phyloP scores from a whole-genome alignment of 129 eudicot genomes.

The Flaveria sonorensis region DNA sequence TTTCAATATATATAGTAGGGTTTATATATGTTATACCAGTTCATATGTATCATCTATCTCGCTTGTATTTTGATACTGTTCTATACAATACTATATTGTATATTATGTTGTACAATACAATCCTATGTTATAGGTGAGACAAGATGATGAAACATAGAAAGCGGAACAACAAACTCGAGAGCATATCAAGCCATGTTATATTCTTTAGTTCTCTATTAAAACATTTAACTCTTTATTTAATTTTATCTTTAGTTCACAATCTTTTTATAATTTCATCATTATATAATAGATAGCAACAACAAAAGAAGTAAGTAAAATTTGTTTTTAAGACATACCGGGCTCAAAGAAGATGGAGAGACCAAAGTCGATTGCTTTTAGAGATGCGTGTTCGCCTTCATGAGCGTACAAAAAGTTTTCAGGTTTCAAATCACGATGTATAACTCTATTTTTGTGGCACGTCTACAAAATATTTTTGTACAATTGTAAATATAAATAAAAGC shows the following conservation, averaged over 20 bases:
- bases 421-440: constrained; percentile 80
- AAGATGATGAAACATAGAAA: not conserved
- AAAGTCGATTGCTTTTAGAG: constrained; percentile 82
- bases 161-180: not conserved
- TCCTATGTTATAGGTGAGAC: too few species aligned
- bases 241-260: not conserved
- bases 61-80: too few species aligned
- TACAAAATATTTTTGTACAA: constrained; percentile 12
- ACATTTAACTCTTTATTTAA: too few species aligned
- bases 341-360: constrained; percentile 88
- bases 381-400: constrained; percentile 52
- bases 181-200: not conserved
- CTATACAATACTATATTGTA: too few species aligned
- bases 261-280: not conserved
- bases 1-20: not conserved
- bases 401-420: constrained; percentile 88
- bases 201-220: too few species aligned
- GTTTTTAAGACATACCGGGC: constrained; percentile 46
- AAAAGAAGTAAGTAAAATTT: not conserved
- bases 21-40: not conserved
- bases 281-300: not conserved
- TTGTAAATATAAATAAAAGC: not conserved
- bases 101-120: too few species aligned
- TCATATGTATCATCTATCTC: not conserved
- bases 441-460: constrained; percentile 86